These are phyloP conservation scores for Funneliformis mosseae DNA, from an alignment of 192 early-diverging fungal species.

Conservation along the genomic window DNA sequence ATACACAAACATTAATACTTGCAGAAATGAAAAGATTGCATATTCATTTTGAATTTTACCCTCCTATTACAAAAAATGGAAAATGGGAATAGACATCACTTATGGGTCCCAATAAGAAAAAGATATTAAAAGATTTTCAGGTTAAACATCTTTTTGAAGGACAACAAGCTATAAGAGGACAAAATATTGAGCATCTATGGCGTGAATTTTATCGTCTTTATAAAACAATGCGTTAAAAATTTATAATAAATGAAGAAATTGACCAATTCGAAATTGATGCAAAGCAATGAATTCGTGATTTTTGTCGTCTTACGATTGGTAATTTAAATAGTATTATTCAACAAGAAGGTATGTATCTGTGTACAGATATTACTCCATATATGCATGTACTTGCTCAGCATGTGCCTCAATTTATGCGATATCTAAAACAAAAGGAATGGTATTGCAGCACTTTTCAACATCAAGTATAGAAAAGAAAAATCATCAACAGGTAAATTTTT, in stretches of 20 bases:
- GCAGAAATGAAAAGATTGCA: neutral
- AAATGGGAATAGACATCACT: neutral
- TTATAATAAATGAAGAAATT: neutral
- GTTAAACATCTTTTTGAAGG: neutral
- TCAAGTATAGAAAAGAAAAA: conserved; percentile 5
- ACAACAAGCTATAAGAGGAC: neutral
- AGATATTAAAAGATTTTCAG: conserved; percentile 11
- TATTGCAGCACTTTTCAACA: neutral
- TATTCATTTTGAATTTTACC: conserved; percentile 1
- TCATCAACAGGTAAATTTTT: neutral
- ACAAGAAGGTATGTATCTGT: neutral
- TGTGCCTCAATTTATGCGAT: neutral
- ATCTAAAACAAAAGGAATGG: neutral
- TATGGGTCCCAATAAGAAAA: neutral
- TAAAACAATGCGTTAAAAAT: neutral
- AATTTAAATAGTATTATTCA: neutral
- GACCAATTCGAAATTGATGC: neutral
- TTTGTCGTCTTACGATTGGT: neutral
- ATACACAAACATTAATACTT: neutral
- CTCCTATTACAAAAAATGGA: neutral
- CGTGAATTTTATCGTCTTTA: neutral
- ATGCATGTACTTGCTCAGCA: conserved; percentile 14
- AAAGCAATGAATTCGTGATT: neutral
- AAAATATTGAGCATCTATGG: neutral
- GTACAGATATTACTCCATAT: neutral